These are phyloP conservation scores for Trypanosoma mega DNA, from an alignment of 208 protist species.

Conservation along the genomic window DNA sequence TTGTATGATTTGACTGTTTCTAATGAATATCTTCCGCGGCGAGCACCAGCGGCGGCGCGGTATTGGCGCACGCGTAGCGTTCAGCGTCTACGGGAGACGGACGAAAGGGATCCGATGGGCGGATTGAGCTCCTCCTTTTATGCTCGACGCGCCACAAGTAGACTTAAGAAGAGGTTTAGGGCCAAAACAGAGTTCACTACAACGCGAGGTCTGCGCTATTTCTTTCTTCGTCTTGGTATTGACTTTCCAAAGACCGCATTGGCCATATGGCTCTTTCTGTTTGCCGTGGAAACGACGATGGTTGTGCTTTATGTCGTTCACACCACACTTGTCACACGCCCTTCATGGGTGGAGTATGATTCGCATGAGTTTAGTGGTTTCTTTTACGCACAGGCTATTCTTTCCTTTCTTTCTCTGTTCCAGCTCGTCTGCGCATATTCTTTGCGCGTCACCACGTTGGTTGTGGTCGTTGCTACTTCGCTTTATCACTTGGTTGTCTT, in stretches of 20 bases:
- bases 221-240: constrained; percentile 73
- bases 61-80: too few species aligned
- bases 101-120: too few species aligned
- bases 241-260: constrained; percentile 65
- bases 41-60: too few species aligned
- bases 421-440: constrained; percentile 86
- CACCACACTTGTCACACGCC: constrained; percentile 29
- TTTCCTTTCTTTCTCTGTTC: constrained; percentile 68
- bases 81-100: too few species aligned
- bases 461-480: constrained; percentile 70
- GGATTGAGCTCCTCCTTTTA: too few species aligned
- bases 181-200: constrained; percentile 82
- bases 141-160: too few species aligned
- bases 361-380: constrained; percentile 45
- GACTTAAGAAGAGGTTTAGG: too few species aligned
- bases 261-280: constrained; percentile 70
- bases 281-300: constrained; percentile 67
- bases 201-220: constrained; percentile 69
- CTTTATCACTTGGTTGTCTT: constrained; percentile 80
- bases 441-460: constrained; percentile 61
- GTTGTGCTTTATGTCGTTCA: constrained; percentile 74
- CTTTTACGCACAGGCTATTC: constrained; percentile 63
- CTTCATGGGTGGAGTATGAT: constrained; percentile 62
- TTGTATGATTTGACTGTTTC: too few species aligned
- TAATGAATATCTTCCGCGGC: too few species aligned